These are phyloP conservation scores for Candida chauliodis DNA, from an alignment of 805 yeast species.

Conservation along the genomic window DNA sequence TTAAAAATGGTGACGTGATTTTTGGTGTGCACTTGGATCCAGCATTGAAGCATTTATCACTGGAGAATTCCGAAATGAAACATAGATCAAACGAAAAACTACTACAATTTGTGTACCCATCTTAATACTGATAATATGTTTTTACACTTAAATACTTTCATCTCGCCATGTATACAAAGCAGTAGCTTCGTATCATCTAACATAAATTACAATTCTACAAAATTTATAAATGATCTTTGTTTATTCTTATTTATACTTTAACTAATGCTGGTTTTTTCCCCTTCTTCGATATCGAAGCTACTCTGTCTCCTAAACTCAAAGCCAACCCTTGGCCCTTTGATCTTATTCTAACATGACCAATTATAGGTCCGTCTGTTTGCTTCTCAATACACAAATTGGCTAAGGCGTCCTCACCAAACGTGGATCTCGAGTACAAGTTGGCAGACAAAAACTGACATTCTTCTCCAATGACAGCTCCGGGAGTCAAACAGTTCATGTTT, in stretches of 20 bases:
- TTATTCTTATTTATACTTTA: conserved; percentile 2
- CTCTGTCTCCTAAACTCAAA: conserved; percentile 88
- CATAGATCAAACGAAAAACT: conserved; percentile 7
- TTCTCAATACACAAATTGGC: conserved; percentile 94
- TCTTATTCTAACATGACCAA: conserved; percentile 94
- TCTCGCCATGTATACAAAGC: too few species aligned
- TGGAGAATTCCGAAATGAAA: conserved; percentile 12
- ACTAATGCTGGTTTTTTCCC: conserved; percentile 18
- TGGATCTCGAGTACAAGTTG: conserved; percentile 83
- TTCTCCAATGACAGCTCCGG: conserved; percentile 85
- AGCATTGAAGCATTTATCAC: conserved; percentile 15
- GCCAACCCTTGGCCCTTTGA: conserved; percentile 98
- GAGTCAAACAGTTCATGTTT: conserved; percentile 90
- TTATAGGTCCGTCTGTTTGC: conserved; percentile 66
- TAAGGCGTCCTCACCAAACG: conserved; percentile 96
- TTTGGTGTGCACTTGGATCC: conserved; percentile 17
- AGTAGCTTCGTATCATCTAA: too few species aligned
- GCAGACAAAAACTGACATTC: conserved; percentile 93
- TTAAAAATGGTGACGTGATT: conserved; percentile 15
- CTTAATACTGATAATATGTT: too few species aligned
- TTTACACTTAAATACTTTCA: too few species aligned
- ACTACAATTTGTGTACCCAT: conserved; percentile 5
- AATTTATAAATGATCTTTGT: too few species aligned
- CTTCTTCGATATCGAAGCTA: conserved; percentile 72
- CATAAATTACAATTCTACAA: too few species aligned